Percentiles rank a stretch among this genome's conserved stretches.
Evolutionary conservation across 768 basidiomycete species (phyloP).

Genomic region (Rhodosporidiobolus sp.): DNA sequence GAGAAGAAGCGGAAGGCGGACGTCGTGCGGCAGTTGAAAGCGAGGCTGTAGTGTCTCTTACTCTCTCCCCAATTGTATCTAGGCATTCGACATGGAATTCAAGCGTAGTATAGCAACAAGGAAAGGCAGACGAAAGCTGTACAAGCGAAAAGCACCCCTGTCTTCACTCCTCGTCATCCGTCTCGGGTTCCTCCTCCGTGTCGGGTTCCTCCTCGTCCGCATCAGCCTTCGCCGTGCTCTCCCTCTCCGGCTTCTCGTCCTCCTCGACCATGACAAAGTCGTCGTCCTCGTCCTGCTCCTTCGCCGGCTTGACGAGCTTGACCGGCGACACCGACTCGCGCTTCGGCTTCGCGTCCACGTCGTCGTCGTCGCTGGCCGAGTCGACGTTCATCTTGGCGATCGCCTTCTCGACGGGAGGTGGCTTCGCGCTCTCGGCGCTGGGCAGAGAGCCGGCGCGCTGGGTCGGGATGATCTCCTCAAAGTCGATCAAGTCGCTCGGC

Average conservation of each 20-base stretch:
- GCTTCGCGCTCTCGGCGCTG: background rate
- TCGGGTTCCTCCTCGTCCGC: constrained; percentile 30
- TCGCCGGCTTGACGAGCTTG: too few species aligned
- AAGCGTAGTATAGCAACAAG: background rate
- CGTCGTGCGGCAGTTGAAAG: constrained; percentile 19
- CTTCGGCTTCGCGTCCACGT: background rate
- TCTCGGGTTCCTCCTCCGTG: constrained; percentile 25
- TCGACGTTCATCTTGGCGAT: background rate
- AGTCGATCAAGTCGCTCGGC: constrained; percentile 9
- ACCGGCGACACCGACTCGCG: background rate
- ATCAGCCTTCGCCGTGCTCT: constrained; percentile 8
- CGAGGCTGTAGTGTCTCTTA: constrained; percentile 7
- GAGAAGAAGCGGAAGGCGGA: constrained; percentile 36
- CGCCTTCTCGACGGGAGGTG: constrained; percentile 21
- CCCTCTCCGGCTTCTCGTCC: constrained; percentile 50
- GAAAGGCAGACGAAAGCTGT: too few species aligned
- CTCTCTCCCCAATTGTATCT: too few species aligned
- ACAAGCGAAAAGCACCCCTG: background rate
- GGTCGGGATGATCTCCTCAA: constrained; percentile 19
- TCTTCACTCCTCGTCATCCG: too few species aligned
- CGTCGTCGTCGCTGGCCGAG: background rate
- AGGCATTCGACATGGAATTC: background rate
- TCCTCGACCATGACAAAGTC: constrained; percentile 49
- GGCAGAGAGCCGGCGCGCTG: background rate
- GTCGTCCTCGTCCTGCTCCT: constrained; percentile 32